Conservation (phyloP, 345 rosid species). For the Hibiscus mutabilis region DNA sequence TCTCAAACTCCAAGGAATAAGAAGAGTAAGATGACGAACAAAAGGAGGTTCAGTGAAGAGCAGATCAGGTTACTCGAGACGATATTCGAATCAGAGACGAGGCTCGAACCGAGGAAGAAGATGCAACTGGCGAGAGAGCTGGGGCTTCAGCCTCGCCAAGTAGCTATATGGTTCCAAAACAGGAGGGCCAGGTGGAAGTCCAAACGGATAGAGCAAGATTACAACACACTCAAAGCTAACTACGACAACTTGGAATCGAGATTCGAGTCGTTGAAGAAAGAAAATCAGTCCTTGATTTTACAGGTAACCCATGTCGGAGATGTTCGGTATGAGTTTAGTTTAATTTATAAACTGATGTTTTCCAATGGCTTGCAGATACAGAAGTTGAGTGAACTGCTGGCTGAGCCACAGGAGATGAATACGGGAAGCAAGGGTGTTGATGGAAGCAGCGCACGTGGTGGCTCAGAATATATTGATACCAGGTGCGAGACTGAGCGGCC, state of each 20-base stretch:
- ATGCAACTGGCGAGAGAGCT: constrained; percentile 57
- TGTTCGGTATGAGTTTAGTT: neutral
- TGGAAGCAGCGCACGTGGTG: constrained; percentile 26
- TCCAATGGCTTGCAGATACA: constrained; percentile 36
- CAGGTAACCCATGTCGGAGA: constrained; percentile 37
- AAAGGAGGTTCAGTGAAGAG: constrained; percentile 66
- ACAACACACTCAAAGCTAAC: constrained; percentile 36
- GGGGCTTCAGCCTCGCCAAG: constrained; percentile 76
- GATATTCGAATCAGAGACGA: constrained; percentile 65
- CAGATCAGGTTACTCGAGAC: constrained; percentile 61
- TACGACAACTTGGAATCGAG: constrained; percentile 46
- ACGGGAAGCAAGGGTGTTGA: constrained; percentile 18
- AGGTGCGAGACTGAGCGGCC: neutral
- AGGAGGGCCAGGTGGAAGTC: constrained; percentile 83
- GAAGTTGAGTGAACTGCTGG: constrained; percentile 35
- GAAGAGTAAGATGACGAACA: constrained; percentile 41
- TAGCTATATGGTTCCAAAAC: constrained; percentile 91
- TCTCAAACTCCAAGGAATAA: constrained; percentile 28
- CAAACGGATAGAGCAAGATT: constrained; percentile 64
- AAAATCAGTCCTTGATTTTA: constrained; percentile 43
- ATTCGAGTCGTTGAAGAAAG: constrained; percentile 51
- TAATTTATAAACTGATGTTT: neutral
- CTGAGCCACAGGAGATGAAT: constrained; percentile 19
- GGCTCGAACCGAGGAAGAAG: constrained; percentile 71
- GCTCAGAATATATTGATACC: neutral